phyloP scores from a whole-genome alignment of 2,329 filamentous ascomycete genomes.

The Scedosporium aurantiacum region DNA sequence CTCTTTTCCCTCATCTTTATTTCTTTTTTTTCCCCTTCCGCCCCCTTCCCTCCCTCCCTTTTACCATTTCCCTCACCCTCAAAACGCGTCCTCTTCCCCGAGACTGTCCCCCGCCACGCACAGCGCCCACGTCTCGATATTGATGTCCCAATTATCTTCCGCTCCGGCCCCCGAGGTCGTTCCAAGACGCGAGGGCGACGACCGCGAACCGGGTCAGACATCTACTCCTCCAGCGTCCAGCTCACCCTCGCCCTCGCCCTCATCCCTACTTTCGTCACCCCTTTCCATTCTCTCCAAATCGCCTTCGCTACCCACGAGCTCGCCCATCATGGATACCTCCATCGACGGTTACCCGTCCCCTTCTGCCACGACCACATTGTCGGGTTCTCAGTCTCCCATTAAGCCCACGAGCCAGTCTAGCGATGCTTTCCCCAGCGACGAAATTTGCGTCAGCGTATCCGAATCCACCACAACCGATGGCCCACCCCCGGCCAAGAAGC shows the following conservation, averaged over 20 bases:
- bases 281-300: conserved; percentile 43
- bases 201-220: conserved; percentile 1
- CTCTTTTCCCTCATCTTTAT: too few relatives aligned
- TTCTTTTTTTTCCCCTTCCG: not conserved
- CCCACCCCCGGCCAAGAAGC: conserved; percentile 63
- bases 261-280: conserved; percentile 41
- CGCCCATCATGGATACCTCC: conserved; percentile 23
- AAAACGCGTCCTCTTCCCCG: not conserved
- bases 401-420: conserved; percentile 26
- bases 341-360: conserved; percentile 42
- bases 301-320: conserved; percentile 38
- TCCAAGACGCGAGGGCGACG: not conserved
- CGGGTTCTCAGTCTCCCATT: conserved; percentile 39
- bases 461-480: conserved; percentile 34
- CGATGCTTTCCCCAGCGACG: conserved; percentile 13
- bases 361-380: conserved; percentile 29
- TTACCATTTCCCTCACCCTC: not conserved
- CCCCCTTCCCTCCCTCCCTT: not conserved
- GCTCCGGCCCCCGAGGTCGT: not conserved
- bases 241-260: conserved; percentile 21
- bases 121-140: not conserved
- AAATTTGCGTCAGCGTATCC: conserved; percentile 18
- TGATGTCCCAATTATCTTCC: not conserved
- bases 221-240: conserved; percentile 21
- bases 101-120: not conserved